Evolutionary conservation across 2,329 filamentous ascomycete genomes (phyloP).

Genomic region (Colletotrichum aenigma): DNA sequence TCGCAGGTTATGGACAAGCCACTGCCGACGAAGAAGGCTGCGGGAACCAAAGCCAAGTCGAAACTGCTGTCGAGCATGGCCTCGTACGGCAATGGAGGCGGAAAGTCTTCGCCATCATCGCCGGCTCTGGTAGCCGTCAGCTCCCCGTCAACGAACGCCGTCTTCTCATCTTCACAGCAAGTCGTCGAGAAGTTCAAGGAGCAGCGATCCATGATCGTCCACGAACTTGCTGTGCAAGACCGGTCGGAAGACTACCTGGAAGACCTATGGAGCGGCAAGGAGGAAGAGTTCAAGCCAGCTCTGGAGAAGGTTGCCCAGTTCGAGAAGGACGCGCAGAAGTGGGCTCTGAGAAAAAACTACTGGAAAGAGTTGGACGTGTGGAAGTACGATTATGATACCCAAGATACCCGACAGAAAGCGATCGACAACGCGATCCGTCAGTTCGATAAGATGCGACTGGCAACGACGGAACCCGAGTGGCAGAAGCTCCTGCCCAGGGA

Average conservation of each 20-base stretch:
- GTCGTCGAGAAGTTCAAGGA: slow-evolving; percentile 58
- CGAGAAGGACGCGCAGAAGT: slow-evolving; percentile 52
- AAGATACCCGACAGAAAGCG: slow-evolving; percentile 61
- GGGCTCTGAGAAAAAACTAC: slow-evolving; percentile 58
- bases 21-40: slow-evolving; percentile 34
- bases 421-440: slow-evolving; percentile 65
- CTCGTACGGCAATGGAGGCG: slow-evolving; percentile 32
- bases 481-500: slow-evolving; percentile 62
- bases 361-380: slow-evolving; percentile 71
- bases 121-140: slow-evolving; percentile 59
- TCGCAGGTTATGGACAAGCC: slow-evolving; percentile 35
- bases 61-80: slow-evolving; percentile 45
- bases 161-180: slow-evolving; percentile 55
- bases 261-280: slow-evolving; percentile 54
- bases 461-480: slow-evolving; percentile 62
- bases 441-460: slow-evolving; percentile 64
- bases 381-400: slow-evolving; percentile 60
- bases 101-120: slow-evolving; percentile 54
- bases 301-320: slow-evolving; percentile 64
- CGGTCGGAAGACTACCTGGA: slow-evolving; percentile 53
- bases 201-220: slow-evolving; percentile 58
- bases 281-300: slow-evolving; percentile 57
- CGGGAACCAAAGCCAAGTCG: slow-evolving; percentile 43
- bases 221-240: slow-evolving; percentile 63
- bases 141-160: slow-evolving; percentile 57